These are phyloP conservation scores for Capronia coronata DNA, from an alignment of 2,329 filamentous ascomycete species.

Conservation along the genomic window DNA sequence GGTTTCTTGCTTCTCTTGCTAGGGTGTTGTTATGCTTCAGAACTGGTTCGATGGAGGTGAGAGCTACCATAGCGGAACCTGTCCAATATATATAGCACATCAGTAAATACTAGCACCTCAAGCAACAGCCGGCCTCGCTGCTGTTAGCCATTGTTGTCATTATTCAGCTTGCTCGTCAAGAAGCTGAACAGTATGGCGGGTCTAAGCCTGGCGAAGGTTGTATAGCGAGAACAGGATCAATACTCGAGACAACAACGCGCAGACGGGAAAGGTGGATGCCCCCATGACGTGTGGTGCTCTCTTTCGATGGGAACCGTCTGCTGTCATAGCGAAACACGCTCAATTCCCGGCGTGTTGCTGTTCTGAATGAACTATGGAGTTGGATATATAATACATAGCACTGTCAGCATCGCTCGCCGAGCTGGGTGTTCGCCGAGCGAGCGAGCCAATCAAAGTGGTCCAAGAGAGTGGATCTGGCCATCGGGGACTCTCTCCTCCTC, in stretches of 20 bases:
- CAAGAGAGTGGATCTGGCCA: too few relatives aligned
- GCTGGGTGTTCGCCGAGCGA: constrained; percentile 7
- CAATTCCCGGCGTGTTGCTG: too few relatives aligned
- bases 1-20: neutral
- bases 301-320: too few relatives aligned
- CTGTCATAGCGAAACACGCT: too few relatives aligned
- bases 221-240: neutral
- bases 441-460: constrained; percentile 9
- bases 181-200: neutral
- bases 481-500: too few relatives aligned
- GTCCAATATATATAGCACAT: neutral
- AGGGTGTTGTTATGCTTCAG: too few relatives aligned
- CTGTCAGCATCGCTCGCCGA: neutral
- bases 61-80: too few relatives aligned
- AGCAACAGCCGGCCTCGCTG: neutral
- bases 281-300: too few relatives aligned
- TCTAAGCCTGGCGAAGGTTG: neutral
- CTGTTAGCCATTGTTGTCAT: neutral
- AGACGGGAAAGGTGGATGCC: neutral
- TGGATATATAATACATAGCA: too few relatives aligned
- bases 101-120: too few relatives aligned
- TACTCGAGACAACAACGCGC: neutral
- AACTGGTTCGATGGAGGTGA: too few relatives aligned
- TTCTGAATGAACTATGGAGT: too few relatives aligned
- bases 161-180: neutral